Conservation (phyloP, 2,329 filamentous ascomycete genomes). For the Pezicula rhizophila region DNA sequence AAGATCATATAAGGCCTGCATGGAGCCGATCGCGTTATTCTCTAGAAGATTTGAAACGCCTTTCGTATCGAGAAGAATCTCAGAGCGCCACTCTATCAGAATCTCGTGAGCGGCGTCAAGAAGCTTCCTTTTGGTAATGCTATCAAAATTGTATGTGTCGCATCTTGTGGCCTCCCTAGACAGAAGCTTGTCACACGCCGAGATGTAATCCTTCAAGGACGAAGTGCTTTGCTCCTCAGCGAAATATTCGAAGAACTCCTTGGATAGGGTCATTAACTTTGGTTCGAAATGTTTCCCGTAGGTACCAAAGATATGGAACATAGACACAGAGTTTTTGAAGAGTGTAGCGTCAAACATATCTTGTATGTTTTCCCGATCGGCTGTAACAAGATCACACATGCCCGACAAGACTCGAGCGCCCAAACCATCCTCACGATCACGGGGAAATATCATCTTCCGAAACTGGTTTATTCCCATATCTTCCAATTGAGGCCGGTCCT, state of each 20-base stretch:
- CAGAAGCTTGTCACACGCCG: conserved; percentile 62
- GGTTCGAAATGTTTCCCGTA: conserved; percentile 79
- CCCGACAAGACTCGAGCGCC: conserved; percentile 44
- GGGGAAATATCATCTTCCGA: conserved; percentile 46
- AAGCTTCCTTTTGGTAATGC: conserved; percentile 72
- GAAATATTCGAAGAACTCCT: conserved; percentile 63
- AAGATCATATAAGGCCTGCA: conserved; percentile 73
- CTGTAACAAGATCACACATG: conserved; percentile 69
- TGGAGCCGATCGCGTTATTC: conserved; percentile 59
- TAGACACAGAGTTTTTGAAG: conserved; percentile 70
- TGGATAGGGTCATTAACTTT: conserved; percentile 61
- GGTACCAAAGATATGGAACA: conserved; percentile 78
- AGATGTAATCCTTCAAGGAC: conserved; percentile 70
- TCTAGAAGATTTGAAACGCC: conserved; percentile 70
- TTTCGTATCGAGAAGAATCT: conserved; percentile 57
- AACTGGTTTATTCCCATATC: conserved; percentile 78
- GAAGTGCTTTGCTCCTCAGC: conserved; percentile 57
- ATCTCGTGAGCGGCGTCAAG: conserved; percentile 67
- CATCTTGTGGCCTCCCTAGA: conserved; percentile 68
- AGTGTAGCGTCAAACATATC: conserved; percentile 53
- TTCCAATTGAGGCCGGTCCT: conserved; percentile 65
- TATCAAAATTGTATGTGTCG: conserved; percentile 75
- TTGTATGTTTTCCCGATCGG: conserved; percentile 56
- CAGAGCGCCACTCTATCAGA: conserved; percentile 63
- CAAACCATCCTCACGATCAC: conserved; percentile 20